Conservation (phyloP, 2,329 filamentous ascomycete genomes). For the Penicillium sp. region DNA sequence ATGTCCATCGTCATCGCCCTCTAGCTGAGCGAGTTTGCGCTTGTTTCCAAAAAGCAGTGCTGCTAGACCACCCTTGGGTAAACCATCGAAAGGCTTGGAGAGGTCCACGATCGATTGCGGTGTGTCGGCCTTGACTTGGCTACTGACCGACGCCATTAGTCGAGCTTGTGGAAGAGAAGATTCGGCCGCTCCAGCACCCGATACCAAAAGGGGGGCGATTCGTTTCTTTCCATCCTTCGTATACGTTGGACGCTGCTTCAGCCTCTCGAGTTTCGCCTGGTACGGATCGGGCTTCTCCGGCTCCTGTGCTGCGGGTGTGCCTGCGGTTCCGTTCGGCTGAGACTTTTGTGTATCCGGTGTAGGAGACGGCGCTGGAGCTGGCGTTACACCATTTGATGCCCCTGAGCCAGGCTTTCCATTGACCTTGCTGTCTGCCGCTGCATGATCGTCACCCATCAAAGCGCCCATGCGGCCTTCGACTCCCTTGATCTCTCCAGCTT, state of each 20-base stretch:
- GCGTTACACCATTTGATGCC: slow-evolving; percentile 40
- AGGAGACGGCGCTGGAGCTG: slow-evolving; percentile 27
- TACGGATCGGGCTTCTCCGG: slow-evolving; percentile 45
- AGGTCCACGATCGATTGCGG: slow-evolving; percentile 80
- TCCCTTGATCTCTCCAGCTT: slow-evolving; percentile 76
- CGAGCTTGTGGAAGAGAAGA: slow-evolving; percentile 84
- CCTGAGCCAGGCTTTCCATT: slow-evolving; percentile 38
- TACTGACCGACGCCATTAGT: slow-evolving; percentile 67
- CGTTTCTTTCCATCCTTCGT: slow-evolving; percentile 96
- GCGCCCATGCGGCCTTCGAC: slow-evolving; percentile 95
- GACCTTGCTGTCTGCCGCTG: too few species aligned
- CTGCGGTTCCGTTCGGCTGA: slow-evolving; percentile 31
- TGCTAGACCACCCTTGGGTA: slow-evolving; percentile 83
- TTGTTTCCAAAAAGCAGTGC: slow-evolving; percentile 88
- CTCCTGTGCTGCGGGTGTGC: slow-evolving; percentile 29
- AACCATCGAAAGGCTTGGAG: slow-evolving; percentile 83
- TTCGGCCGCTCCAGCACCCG: slow-evolving; percentile 74
- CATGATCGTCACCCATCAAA: slow-evolving; percentile 74
- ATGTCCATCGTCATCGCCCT: slow-evolving; percentile 63
- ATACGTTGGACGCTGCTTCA: slow-evolving; percentile 87
- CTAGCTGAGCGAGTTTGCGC: slow-evolving; percentile 64
- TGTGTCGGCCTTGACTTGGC: slow-evolving; percentile 57
- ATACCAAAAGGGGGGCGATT: slow-evolving; percentile 83
- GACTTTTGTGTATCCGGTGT: slow-evolving; percentile 30
- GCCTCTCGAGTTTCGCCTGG: slow-evolving; percentile 52